Base-by-base conservation (phyloP, 2,329 filamentous ascomycete genomes). In the Paramyrothecium sp. region DNA sequence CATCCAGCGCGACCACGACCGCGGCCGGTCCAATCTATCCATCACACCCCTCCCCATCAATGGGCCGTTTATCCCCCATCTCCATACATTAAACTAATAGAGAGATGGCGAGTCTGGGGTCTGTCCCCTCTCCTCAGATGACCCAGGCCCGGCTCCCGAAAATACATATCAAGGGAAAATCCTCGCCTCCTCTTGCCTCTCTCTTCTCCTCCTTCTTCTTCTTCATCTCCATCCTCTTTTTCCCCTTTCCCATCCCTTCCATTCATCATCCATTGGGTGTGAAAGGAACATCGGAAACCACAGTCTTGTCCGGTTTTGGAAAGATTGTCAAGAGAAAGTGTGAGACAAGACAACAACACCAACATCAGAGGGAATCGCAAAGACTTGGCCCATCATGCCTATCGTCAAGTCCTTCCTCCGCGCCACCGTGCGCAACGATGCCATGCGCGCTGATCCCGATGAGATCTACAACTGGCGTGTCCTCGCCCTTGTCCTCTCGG, bases 391-490 rank as follows among this genome's bases (percentile, higher is more conserved):
- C 38, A 44, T 19, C 13, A 44, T 44, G 38, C 13, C 38, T 19
- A 19, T 44, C 13, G 13, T 44, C 38, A 44, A 44, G 38, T 7
- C 38, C 54, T 69, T 87, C 62, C 78, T 89, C 56, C 78, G 77
- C 63, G 75, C 73, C 64, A 76, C 89, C 66, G 81, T 89, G 64
- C 83, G 83, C 72, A 90, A 90, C 77, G 86, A 91, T 70, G 84
- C 89, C 49, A 90, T 91, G 83, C 86, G 81, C 67, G 72, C 75
- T 38, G 88, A 90, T 59, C 88, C 88, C 19, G 77, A 80, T 20
- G 82, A 89, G 68, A 86, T 90, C 58, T 90, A 89, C 73, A 86
- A 86, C 66, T 90, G 87, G 87, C 81, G 87, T 56, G 85, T 88
- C 26, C 84, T 88, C 61, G 80, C 80, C 56, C 77, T 89, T 62